These are phyloP conservation scores for Annulohypoxylon bovei DNA, from an alignment of 495 filamentous ascomycete genomes.

Conservation along the genomic window DNA sequence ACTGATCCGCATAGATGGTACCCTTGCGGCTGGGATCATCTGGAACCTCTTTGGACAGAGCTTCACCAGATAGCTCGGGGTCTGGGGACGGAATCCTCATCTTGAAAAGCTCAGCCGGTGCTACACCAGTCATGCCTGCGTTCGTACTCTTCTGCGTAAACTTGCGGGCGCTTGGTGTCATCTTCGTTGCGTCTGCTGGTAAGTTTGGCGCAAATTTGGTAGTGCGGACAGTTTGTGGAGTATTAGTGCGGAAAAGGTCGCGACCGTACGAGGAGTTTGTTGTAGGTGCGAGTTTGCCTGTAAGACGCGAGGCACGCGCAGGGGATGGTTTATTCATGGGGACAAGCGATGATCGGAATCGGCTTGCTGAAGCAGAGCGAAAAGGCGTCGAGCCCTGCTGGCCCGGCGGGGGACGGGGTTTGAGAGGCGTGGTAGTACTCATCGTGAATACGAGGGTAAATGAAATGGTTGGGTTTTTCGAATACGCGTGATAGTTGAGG, in stretches of 20 bases:
- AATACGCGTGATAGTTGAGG: constrained; percentile 23
- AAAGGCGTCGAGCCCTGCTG: constrained; percentile 48
- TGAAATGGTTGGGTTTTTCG: constrained; percentile 2
- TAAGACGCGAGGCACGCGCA: constrained; percentile 19
- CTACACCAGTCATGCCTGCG: constrained; percentile 50
- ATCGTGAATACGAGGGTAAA: constrained; percentile 20
- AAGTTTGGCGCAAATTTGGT: constrained; percentile 52
- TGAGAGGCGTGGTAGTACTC: constrained; percentile 43
- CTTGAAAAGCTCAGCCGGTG: constrained; percentile 55
- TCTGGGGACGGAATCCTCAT: constrained; percentile 60
- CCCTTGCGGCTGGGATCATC: constrained; percentile 52
- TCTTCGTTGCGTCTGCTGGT: constrained; percentile 35
- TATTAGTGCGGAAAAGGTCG: constrained; percentile 55
- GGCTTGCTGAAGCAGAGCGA: constrained; percentile 42
- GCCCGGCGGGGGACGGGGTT: constrained; percentile 44
- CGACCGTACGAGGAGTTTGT: constrained; percentile 27
- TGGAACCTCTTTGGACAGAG: constrained; percentile 55
- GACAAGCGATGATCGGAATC: constrained; percentile 47
- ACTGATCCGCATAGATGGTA: constrained; percentile 62
- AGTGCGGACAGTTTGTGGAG: constrained; percentile 42
- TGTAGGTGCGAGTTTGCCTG: constrained; percentile 21
- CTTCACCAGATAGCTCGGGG: constrained; percentile 57
- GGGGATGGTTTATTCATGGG: constrained; percentile 37
- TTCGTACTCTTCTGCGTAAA: constrained; percentile 37
- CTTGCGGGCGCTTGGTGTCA: constrained; percentile 38